Evolutionary conservation across 768 basidiomycete genomes (phyloP), one percentile per base, ranked within the genome.

Genomic region (Psilocybe azurescens): DNA sequence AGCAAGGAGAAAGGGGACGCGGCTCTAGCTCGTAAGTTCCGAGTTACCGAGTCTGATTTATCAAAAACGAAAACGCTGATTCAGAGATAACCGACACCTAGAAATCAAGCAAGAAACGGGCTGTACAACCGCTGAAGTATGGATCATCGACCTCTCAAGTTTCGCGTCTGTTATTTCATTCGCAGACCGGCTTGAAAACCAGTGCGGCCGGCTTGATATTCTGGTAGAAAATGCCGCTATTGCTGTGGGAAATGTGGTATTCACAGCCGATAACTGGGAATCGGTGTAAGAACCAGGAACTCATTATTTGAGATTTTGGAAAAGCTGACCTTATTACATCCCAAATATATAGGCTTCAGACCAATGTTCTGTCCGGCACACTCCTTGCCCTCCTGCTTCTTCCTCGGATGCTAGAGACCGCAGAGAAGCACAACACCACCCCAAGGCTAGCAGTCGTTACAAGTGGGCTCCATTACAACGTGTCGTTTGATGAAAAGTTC

Each of bases 101-200:
- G 61, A 56, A 11, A 53, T 58, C 18, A 46, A 57, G 13, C 57
- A 71, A 59, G 75, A 70, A 5, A 80, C 78, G 1, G 75, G 75
- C 0, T 79, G 65, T 67, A 54, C 64, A 16, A 67, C 60, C 13
- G 73, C 74, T 20, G 79, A 83, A 56, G 61, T 79, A 9, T 79
- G 79, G 78, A 50, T 73, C 7, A 61, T 83, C 36, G 82, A 85
- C 61, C 67, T 84, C 20, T 67, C 71, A 14, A 64, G 73, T 32
- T 82, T 84, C 61, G 71, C 69, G 7, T 81, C 81, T 5, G 77
- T 83, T 32, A 72, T 66, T 3, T 70, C 66, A 7, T 84, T 83
- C 59, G 76, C 69, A 1, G 72, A 79, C 32, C 69, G 68, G 44
- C 75, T 72, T n/a, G 68, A 71, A 16, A 74, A 75, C 41, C 70